Evolutionary conservation across 2,329 filamentous ascomycete species (phyloP), one percentile per base, ranked within the genome.

Genomic region (Trichoderma harzianum): DNA sequence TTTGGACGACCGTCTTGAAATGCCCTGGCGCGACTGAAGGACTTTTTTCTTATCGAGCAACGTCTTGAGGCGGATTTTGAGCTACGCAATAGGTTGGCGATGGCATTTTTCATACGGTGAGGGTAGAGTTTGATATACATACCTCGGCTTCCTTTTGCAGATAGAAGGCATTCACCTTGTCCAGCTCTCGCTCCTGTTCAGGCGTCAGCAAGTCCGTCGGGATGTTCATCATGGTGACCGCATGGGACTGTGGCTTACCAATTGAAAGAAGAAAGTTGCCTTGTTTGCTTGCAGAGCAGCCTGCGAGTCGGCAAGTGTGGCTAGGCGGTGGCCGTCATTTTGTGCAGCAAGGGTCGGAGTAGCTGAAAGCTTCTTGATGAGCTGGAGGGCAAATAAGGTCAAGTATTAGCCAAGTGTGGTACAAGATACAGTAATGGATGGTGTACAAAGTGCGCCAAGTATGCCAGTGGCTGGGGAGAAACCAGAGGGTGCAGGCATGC

Each of bases 161-260:
- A 80, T 99, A 99, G 82, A 98, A 98, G 16, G 91, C 93, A 83
- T 99, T 99, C 83, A 99, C 96, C 82, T 98, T 99, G 82, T 98
- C 96, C 70, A 99, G 89, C 82, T 99, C 96, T 77, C 96, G 91
- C 87, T 99, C 96, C 94, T 97, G 80, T 73, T 75, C 72, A 55
- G 70, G 72, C n/a, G 77, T 88, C 73, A 88, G 84, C 74, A 82
- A 74, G 47, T 74, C 74, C 63, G 39, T 62, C 61, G 76, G 73
- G 32, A 78, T 77, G 51, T 78, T 76, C 76, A 78, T 77, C 72
- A 43, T 71, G 75, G 64, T 74, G 72, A 34, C 75, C 70, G 26
- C 66, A 74, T 68, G 4, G 26, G 67, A 72, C 72, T 36, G 73
- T 24, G 67, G 72, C 90, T 80, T 89, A 97, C 94, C 82, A 99